phyloP scores from a whole-genome alignment of 495 filamentous ascomycete species.

The Xylaria palmicola region DNA sequence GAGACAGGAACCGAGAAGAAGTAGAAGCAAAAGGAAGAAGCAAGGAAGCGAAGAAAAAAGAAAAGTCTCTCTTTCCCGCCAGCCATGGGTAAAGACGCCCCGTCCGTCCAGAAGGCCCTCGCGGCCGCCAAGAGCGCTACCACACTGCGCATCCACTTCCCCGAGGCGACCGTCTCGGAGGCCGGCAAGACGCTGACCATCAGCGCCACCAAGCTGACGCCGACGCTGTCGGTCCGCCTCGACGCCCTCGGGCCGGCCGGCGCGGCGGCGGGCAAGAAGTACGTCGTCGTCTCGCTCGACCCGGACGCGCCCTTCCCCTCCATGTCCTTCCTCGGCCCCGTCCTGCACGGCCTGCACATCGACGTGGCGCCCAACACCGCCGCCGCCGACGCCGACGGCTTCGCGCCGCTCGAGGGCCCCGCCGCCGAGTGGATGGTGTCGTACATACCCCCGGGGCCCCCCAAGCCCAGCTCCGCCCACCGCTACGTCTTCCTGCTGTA shows the following conservation, averaged over 20 bases:
- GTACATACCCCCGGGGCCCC: constrained; percentile 53
- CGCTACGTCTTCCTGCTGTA: constrained; percentile 59
- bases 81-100: constrained; percentile 22
- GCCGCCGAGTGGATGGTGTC: constrained; percentile 34
- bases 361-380: constrained; percentile 21
- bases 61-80: too few relatives aligned
- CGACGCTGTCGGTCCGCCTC: constrained; percentile 25
- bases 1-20: too few relatives aligned
- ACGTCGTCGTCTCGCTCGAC: constrained; percentile 50
- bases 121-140: constrained; percentile 4
- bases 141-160: constrained; percentile 31
- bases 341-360: constrained; percentile 50
- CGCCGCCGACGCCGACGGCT: constrained; percentile 19
- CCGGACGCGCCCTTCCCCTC: constrained; percentile 55
- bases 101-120: constrained; percentile 18
- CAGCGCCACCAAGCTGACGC: constrained; percentile 8
- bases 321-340: constrained; percentile 47
- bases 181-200: constrained; percentile 19
- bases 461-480: constrained; percentile 50
- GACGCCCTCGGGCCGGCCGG: constrained; percentile 14
- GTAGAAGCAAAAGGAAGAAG: not conserved
- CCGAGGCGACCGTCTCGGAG: constrained; percentile 16
- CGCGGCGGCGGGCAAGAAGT: constrained; percentile 22
- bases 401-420: constrained; percentile 17
- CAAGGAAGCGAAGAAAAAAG: too few relatives aligned